Evolutionary conservation across 2,329 filamentous ascomycete genomes (phyloP), one percentile per base, ranked within the genome.

Genomic region (Xylariaceae sp.): DNA sequence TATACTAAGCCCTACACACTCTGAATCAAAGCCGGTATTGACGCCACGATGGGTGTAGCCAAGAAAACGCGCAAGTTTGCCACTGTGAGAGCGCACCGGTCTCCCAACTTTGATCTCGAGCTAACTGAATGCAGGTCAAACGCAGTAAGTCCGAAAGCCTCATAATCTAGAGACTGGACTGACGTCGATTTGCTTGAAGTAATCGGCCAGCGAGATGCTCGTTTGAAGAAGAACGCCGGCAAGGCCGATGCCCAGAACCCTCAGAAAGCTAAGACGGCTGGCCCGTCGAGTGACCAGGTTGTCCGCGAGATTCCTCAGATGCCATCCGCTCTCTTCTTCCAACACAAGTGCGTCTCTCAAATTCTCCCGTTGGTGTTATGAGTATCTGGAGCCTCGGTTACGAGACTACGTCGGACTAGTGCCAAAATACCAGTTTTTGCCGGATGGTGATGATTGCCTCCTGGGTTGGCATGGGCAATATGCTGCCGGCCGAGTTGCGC

Each of bases 281-380:
- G 59, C 50, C 72, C 72, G 32, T 74, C 76, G 7, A 76, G 77
- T 64, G 82, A 89, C 41, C 57, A 57, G 57, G 73, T 91, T 52
- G 81, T 92, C 50, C 84, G 88, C 63, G 87, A 91, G 73, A 83
- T 89, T 77, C 87, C 88, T 4, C 88, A 94, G 75, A 87, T 88
- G 67, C 87, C 89, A 9, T 89, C 88, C 26, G 81, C 84, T 59
- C 84, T 95, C 73, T 95, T 95, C 82, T 95, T 95, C 73, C 81
- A 68, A 53, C 62, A 89, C 77, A 96, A 60, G 58, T 60, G 4
- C 55, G 58, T 54, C 34, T 54, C 34, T 34, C 27, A 27, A 12
- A 3, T 41, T 35, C 26, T 49, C 7, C 41, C 6, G 26, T 42
- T 3, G 8, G n/a, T 8, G 9, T n/a, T 2, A 6, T 39, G 8